Base-by-base conservation (phyloP, 805 yeast species). In the Kluyveromyces dobzhanskii region DNA sequence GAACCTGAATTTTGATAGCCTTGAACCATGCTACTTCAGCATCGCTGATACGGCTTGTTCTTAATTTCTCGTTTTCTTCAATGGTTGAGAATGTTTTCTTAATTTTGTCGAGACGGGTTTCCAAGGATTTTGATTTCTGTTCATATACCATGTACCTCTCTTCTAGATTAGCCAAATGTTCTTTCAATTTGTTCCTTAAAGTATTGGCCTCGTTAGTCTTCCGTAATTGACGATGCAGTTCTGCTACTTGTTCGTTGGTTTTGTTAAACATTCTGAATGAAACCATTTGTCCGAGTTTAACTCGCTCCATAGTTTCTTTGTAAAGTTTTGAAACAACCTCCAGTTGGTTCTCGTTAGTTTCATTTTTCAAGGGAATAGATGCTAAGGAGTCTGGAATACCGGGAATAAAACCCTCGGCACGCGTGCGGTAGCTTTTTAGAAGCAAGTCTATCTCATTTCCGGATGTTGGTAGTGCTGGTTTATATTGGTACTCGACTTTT, bases 1-100 rank as follows among this genome's bases (percentile, higher is more conserved):
- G 24, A 0, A 60, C 59, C 18, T 58, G 59, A 10, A 44, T 48
- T 32, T 56, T 60, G 7, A 74, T 54, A 46, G 71, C 76, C 24
- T 53, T 58, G 40, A 69, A 62, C 76, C 78, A 75, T 18, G 46
- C 53, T 38, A 57, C 54, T 48, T 75, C 80, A 9, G 62, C 52
- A 3, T 53, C 54, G 36, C 67, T 61, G 24, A 73, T 47, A 0
- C 67, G 61, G 12, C 54, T 38, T 5, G 61, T 56, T 30, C 37
- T 43, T 6, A 48, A 37, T 26, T 43, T 40, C 3, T 41, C 32
- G 7, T 44, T 42, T 23, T 33, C 36, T 24, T 45, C 49, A 26
- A 54, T 45, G 19, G 53, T 45, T 10, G 44, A 38, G 4, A 70
- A 36, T 9, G 44, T 56, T 3, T 54, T 48, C 7, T 52, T 47